Evolutionary conservation across 2,329 filamentous ascomycete genomes (phyloP).

Genomic region (Apiospora aurea): DNA sequence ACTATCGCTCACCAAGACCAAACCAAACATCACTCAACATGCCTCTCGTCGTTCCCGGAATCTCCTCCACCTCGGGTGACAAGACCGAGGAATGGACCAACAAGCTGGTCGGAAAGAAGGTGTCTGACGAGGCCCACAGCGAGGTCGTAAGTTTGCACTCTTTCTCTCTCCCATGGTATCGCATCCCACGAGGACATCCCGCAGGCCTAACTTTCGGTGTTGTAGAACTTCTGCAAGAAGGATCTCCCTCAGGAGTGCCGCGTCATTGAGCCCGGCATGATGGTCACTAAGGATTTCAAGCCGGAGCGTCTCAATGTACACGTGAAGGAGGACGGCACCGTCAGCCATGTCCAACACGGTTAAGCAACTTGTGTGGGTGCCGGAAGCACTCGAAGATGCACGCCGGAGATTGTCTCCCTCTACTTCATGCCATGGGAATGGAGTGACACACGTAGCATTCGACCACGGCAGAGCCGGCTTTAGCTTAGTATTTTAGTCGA

Average conservation of each 20-base stretch:
- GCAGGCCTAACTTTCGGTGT: slow-evolving; percentile 11
- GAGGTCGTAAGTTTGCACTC: slow-evolving; percentile 58
- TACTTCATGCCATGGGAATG: background rate
- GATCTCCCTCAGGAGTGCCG: slow-evolving; percentile 65
- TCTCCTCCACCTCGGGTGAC: slow-evolving; percentile 53
- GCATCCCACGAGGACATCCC: background rate
- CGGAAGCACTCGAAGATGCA: background rate
- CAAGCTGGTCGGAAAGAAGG: slow-evolving; percentile 70
- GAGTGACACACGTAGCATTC: background rate
- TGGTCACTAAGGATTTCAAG: slow-evolving; percentile 65
- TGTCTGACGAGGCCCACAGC: slow-evolving; percentile 57
- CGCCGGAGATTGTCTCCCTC: background rate
- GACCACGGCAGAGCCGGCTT: slow-evolving; percentile 13
- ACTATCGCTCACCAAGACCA: background rate
- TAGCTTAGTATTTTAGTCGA: slow-evolving; percentile 25
- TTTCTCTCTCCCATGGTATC: background rate
- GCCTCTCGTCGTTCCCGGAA: slow-evolving; percentile 70
- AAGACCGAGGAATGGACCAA: slow-evolving; percentile 64
- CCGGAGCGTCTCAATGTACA: slow-evolving; percentile 65
- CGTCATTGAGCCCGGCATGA: slow-evolving; percentile 62
- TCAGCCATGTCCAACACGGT: slow-evolving; percentile 65
- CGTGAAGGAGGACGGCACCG: slow-evolving; percentile 65
- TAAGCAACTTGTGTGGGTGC: slow-evolving; percentile 39
- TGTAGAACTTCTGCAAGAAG: slow-evolving; percentile 64
- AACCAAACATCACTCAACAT: slow-evolving; percentile 50